Base-by-base conservation (phyloP, 169 alveolate genomes). In the Plasmodium gonderi region DNA sequence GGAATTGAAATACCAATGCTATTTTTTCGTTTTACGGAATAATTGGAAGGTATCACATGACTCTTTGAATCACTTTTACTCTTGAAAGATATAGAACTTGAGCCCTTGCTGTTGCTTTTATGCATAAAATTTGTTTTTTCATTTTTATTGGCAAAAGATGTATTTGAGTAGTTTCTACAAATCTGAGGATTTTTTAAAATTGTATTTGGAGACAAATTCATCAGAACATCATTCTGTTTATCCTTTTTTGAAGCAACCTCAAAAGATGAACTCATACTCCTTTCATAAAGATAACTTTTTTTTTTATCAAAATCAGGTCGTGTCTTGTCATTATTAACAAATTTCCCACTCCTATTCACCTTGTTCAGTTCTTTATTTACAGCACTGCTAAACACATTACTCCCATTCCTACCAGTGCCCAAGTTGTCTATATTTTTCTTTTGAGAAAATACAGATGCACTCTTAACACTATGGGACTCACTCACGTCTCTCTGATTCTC, bases 1-100 rank as follows among this genome's bases (percentile, higher is more conserved):
- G 92, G 83, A 83, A 47, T 44, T 83, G 82, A 74, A 69, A 83
- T 83, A 74, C 85, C 85, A 72, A 69, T 26, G 33, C 20, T n/a
- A 72, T 83, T 83, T 83, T 83, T 83, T 40, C 92, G 17, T 76
- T 83, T 83, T 31, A 68, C 42, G 42, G 83, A 83, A 45, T 64
- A 44, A 36, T 51, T 72, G 1, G 85, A 26, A 14, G 76, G 45
- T 60, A 44, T 36, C 33, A 3, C 49, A 26, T 36, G 49, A 31
- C 47, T 33, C 45, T 69, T 47, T 23, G 49, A 36, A 49, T 69
- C 82, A 42, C 40, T 31, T 38, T 38, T 3, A 12, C 60, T 82
- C 14, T 79, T 54, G 20, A 33, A 12, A 12, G 17, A n/a, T 9
- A 31, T 20, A 12, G 40, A 33, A 31, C 40, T 74, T 23, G 54